Evolutionary conservation across 1,284 basidiomycete genomes (phyloP).

Genomic region (Leccinum subrobustum): DNA sequence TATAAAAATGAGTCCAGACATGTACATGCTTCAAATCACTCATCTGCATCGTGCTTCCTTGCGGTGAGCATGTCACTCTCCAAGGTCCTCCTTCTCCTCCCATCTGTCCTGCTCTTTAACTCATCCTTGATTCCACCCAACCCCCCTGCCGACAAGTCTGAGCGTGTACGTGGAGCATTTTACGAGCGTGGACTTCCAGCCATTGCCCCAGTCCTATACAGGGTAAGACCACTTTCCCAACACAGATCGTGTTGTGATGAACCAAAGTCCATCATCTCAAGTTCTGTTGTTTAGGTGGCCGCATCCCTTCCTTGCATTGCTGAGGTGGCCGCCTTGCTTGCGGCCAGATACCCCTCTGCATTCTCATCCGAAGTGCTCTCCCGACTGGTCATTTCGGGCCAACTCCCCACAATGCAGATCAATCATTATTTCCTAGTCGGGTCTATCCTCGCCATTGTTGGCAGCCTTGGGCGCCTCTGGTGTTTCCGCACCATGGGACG

Average conservation of each 20-base stretch:
- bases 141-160: background rate
- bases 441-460: background rate
- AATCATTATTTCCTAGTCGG: background rate
- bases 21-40: background rate
- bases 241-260: background rate
- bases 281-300: background rate
- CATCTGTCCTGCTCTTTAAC: background rate
- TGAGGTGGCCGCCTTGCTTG: background rate
- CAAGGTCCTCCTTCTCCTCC: background rate
- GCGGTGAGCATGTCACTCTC: background rate
- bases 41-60: background rate
- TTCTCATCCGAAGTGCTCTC: background rate
- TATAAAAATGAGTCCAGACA: background rate
- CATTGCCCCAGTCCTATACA: background rate
- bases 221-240: too few relatives aligned
- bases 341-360: background rate
- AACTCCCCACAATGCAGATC: background rate
- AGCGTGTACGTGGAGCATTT: background rate
- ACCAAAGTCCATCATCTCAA: background rate
- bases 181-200: background rate
- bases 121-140: background rate
- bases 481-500: background rate
- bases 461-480: background rate
- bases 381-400: background rate
- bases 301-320: background rate